phyloP scores from a whole-genome alignment of 345 rosid genomes.

The Angophora floribunda region DNA sequence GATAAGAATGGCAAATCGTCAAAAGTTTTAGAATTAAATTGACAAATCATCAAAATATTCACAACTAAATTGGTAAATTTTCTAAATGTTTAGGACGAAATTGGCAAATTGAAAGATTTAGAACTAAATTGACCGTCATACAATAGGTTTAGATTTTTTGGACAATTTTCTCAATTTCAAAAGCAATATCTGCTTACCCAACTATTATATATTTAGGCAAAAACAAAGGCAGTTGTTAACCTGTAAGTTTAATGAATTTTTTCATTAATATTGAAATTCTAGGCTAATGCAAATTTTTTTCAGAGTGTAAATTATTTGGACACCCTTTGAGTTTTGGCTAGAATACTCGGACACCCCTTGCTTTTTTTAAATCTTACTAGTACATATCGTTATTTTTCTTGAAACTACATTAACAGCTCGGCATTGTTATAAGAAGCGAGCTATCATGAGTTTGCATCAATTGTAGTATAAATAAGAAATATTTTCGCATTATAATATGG shows the following conservation, averaged over 20 bases:
- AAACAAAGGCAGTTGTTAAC: background rate
- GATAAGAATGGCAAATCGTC: background rate
- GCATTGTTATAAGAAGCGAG: background rate
- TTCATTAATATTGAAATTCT: background rate
- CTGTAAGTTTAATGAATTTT: background rate
- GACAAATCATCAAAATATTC: background rate
- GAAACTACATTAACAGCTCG: background rate
- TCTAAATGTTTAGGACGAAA: too few relatives aligned
- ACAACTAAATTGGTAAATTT: background rate
- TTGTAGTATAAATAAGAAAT: background rate
- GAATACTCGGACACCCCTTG: background rate
- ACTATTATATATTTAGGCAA: background rate
- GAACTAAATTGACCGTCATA: background rate
- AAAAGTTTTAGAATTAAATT: too few relatives aligned
- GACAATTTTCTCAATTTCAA: background rate
- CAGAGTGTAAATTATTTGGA: background rate
- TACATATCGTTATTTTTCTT: background rate
- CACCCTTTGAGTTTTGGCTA: background rate
- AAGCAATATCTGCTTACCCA: background rate
- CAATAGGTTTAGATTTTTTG: too few relatives aligned
- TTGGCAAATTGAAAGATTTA: background rate
- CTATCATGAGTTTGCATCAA: background rate
- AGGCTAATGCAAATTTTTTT: background rate
- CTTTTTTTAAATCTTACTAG: background rate
- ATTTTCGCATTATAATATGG: background rate